A percentile compares a stretch with the other conserved stretches of the same genome.
Conservation (phyloP, 2,329 filamentous ascomycete species). For the Fusarium foetens region DNA sequence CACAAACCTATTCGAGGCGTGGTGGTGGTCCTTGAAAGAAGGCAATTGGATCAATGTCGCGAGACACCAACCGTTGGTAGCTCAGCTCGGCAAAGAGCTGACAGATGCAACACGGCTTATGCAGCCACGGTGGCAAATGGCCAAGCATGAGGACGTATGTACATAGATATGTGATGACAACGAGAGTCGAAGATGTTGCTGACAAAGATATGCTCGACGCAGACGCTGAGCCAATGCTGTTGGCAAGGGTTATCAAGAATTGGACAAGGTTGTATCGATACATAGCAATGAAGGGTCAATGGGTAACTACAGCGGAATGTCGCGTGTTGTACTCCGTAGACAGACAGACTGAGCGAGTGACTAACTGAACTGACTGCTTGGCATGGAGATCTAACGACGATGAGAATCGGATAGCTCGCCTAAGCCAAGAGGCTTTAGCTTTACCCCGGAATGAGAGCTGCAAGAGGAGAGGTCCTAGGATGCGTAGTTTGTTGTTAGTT, state of each 20-base stretch:
- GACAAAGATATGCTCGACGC: neutral
- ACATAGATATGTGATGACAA: neutral
- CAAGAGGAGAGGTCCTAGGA: neutral
- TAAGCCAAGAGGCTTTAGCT: slow-evolving; percentile 1
- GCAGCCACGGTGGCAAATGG: slow-evolving; percentile 27
- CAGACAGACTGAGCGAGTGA: neutral
- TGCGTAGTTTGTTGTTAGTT: neutral
- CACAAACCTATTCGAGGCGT: neutral
- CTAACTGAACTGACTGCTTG: neutral
- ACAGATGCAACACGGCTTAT: neutral
- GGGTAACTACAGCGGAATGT: neutral
- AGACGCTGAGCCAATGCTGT: neutral
- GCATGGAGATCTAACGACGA: slow-evolving; percentile 21
- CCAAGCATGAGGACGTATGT: neutral
- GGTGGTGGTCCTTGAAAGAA: slow-evolving; percentile 21
- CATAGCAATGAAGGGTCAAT: neutral
- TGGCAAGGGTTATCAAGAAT: neutral
- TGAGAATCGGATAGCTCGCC: neutral
- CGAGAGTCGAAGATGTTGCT: neutral
- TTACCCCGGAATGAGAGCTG: slow-evolving; percentile 7
- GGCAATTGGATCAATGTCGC: slow-evolving; percentile 19
- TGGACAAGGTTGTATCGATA: neutral
- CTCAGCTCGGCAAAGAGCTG: slow-evolving; percentile 25
- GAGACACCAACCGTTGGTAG: slow-evolving; percentile 8
- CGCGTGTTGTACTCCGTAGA: neutral